Conservation (phyloP, 352 stramenopile species). For the Globisporangium canariense region DNA sequence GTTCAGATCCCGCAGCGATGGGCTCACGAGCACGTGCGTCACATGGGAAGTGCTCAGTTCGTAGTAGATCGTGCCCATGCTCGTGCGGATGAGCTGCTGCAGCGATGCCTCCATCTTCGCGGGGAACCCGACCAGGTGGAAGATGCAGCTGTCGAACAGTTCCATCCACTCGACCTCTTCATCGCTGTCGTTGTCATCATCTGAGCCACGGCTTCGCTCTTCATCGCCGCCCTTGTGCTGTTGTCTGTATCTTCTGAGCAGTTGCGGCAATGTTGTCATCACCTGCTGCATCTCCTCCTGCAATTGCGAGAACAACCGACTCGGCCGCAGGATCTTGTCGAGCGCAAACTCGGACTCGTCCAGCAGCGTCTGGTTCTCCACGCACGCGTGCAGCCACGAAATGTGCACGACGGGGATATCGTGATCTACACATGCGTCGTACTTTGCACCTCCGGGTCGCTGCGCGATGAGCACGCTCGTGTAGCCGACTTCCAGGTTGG, state of each 20-base stretch:
- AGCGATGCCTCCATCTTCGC: slow-evolving; percentile 33
- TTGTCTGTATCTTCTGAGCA: slow-evolving; percentile 20
- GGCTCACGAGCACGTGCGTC: slow-evolving; percentile 67
- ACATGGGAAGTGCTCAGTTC: slow-evolving; percentile 50
- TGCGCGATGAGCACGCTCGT: slow-evolving; percentile 66
- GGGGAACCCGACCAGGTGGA: slow-evolving; percentile 58
- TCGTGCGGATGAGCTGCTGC: slow-evolving; percentile 51
- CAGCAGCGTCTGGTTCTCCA: slow-evolving; percentile 41
- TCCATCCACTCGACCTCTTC: slow-evolving; percentile 33
- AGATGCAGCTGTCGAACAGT: slow-evolving; percentile 64
- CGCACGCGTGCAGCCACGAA: slow-evolving; percentile 66
- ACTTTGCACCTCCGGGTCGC: slow-evolving; percentile 53
- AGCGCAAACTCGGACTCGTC: slow-evolving; percentile 51
- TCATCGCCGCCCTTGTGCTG: neutral
- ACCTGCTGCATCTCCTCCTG: slow-evolving; percentile 34
- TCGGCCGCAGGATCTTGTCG: slow-evolving; percentile 29
- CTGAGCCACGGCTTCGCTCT: neutral
- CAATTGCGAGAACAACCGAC: slow-evolving; percentile 34
- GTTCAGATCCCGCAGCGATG: slow-evolving; percentile 34
- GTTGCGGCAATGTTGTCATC: slow-evolving; percentile 22
- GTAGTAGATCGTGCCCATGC: slow-evolving; percentile 72
- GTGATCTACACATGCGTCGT: slow-evolving; percentile 52
- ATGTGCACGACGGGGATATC: slow-evolving; percentile 67
- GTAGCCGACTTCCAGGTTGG: slow-evolving; percentile 49
- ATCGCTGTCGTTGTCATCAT: slow-evolving; percentile 16